Evolutionary conservation across 1,139 yeast species (phyloP).

Genomic region (Diutina rugosa): DNA sequence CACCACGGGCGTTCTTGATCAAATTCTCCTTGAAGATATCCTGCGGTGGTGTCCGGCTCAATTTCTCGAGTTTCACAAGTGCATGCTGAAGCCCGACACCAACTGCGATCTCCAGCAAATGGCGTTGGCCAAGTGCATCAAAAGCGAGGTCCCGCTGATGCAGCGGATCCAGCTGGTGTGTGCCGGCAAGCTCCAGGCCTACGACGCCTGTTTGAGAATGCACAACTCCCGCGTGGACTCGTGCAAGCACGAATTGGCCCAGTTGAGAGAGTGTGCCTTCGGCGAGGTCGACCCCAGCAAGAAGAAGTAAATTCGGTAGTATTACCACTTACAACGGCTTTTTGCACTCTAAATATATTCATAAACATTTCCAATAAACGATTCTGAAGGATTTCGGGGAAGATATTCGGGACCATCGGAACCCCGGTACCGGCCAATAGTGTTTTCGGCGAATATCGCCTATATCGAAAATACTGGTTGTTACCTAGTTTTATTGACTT

Average conservation of each 20-base stretch:
- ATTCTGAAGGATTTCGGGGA: too few relatives aligned
- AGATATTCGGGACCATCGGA: too few relatives aligned
- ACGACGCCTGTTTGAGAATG: constrained; percentile 44
- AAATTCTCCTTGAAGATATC: constrained; percentile 43
- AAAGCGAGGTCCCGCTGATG: constrained; percentile 48
- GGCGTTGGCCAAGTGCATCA: constrained; percentile 43
- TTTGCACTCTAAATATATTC: too few relatives aligned
- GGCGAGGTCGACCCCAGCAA: neutral
- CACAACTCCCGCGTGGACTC: constrained; percentile 20
- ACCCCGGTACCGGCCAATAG: too few relatives aligned
- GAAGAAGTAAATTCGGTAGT: neutral
- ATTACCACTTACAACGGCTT: too few relatives aligned
- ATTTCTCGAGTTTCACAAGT: constrained; percentile 52
- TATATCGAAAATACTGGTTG: too few relatives aligned
- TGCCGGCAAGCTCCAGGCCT: constrained; percentile 38
- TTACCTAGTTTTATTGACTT: too few relatives aligned
- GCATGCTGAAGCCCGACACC: constrained; percentile 35
- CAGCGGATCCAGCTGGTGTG: constrained; percentile 50
- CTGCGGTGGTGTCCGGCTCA: constrained; percentile 56
- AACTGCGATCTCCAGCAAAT: constrained; percentile 39
- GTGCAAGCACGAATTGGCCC: constrained; percentile 15
- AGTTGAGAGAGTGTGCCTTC: constrained; percentile 7
- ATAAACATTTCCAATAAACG: too few relatives aligned
- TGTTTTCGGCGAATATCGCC: too few relatives aligned
- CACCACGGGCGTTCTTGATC: constrained; percentile 28